These are phyloP conservation scores for Suhomyces sp. DNA, from an alignment of 805 yeast species.

Conservation along the genomic window DNA sequence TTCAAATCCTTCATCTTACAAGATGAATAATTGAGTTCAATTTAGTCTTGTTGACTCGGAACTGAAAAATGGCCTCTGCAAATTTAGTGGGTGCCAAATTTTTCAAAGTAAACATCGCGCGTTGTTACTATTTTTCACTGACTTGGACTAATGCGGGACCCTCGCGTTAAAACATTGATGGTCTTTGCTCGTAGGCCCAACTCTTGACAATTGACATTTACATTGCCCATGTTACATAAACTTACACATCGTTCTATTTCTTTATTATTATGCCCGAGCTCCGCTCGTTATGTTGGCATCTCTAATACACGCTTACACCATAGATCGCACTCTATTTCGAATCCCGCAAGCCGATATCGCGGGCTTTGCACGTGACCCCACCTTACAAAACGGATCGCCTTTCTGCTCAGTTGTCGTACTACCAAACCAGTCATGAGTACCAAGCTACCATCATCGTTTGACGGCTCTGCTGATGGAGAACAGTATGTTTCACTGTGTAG, in stretches of 20 bases:
- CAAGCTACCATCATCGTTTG: constrained; percentile 49
- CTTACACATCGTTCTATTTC: neutral
- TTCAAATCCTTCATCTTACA: constrained; percentile 72
- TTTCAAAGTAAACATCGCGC: neutral
- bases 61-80: neutral
- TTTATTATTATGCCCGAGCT: neutral
- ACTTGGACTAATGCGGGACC: neutral
- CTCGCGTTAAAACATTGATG: neutral
- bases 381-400: neutral
- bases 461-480: constrained; percentile 33
- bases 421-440: constrained; percentile 1
- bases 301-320: neutral
- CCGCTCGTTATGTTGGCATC: neutral
- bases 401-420: neutral
- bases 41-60: neutral
- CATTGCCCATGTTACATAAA: neutral
- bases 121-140: neutral
- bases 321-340: neutral
- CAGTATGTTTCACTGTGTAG: constrained; percentile 39
- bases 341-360: neutral
- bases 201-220: neutral
- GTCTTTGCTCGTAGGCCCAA: neutral
- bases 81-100: neutral
- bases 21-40: constrained; percentile 9
- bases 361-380: neutral